These are phyloP conservation scores for Atkinsonella hypoxylon DNA, from an alignment of 2,329 filamentous ascomycete species.

Conservation along the genomic window DNA sequence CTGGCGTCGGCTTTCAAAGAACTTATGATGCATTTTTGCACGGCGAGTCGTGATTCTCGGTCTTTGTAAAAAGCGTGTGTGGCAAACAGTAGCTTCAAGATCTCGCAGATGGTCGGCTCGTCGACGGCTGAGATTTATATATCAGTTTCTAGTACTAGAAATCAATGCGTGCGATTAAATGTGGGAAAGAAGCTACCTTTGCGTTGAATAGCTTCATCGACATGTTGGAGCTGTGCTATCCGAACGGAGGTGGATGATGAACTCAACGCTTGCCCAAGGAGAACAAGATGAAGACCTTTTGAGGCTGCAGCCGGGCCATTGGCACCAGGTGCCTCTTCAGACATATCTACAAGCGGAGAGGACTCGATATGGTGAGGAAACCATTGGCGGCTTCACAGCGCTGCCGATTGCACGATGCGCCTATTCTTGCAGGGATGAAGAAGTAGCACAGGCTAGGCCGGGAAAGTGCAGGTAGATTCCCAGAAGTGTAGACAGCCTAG, in stretches of 20 bases:
- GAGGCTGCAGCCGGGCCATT: constrained; percentile 32
- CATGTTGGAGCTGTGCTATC: constrained; percentile 38
- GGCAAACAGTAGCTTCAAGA: constrained; percentile 68
- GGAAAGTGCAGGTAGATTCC: not conserved
- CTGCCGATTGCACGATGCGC: not conserved
- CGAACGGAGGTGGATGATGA: constrained; percentile 51
- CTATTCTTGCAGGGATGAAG: not conserved
- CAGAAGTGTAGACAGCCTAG: not conserved
- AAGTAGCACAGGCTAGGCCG: not conserved
- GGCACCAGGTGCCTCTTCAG: constrained; percentile 17
- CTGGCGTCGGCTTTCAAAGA: constrained; percentile 49
- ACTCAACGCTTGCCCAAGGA: constrained; percentile 37
- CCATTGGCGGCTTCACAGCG: constrained; percentile 20
- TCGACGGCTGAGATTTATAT: constrained; percentile 26
- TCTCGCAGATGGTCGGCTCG: constrained; percentile 33
- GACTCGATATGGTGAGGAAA: constrained; percentile 14
- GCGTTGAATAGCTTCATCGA: constrained; percentile 42
- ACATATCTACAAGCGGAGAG: constrained; percentile 20
- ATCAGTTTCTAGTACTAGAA: constrained; percentile 13
- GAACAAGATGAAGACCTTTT: constrained; percentile 34
- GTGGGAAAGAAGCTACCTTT: constrained; percentile 3
- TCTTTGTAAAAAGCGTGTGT: constrained; percentile 85
- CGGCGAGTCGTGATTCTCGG: constrained; percentile 68
- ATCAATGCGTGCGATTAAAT: not conserved
- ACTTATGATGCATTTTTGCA: constrained; percentile 64